Percentiles rank a stretch among this genome's conserved stretches.
Evolutionary conservation across 257 asterid genomes (phyloP).

Genomic region (Galeopsis tetrahit): DNA sequence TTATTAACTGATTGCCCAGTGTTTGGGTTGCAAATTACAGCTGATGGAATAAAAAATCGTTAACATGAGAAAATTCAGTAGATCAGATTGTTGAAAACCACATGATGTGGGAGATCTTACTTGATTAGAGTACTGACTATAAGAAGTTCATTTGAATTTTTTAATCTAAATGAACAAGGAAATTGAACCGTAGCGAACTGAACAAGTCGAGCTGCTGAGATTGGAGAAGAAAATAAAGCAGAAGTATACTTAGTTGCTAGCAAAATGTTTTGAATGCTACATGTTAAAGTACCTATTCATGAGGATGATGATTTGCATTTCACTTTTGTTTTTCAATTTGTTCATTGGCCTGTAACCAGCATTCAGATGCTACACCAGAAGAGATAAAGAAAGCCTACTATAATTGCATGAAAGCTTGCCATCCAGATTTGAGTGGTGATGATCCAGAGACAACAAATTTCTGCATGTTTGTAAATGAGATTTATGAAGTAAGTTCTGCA

Average conservation of each 20-base stretch:
- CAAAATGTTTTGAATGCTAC: constrained; percentile 2
- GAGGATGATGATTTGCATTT: constrained; percentile 1
- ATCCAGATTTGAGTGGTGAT: constrained; percentile 97
- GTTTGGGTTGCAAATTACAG: not conserved
- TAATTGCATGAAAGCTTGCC: constrained; percentile 98
- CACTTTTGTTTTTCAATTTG: constrained; percentile 18
- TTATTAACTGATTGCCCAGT: not conserved
- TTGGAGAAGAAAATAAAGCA: not conserved
- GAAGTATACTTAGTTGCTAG: not conserved
- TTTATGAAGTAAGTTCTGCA: constrained; percentile 71
- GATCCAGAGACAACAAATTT: constrained; percentile 88
- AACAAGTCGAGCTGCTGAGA: not conserved
- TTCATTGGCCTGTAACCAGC: constrained; percentile 45
- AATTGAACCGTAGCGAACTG: constrained; percentile 3
- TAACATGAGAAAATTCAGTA: not conserved
- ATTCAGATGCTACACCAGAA: constrained; percentile 91
- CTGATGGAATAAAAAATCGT: not conserved
- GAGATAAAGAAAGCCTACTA: constrained; percentile 96
- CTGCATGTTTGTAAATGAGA: constrained; percentile 93
- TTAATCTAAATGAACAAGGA: not conserved
- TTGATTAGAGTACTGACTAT: not conserved
- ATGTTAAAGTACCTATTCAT: not conserved
- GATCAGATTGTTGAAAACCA: not conserved
- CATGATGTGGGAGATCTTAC: not conserved
- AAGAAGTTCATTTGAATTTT: not conserved